A percentile compares a stretch with the other conserved stretches of the same genome.
Evolutionary conservation across 352 stramenopile species (phyloP).

Genomic region (Globisporangium viniferum): DNA sequence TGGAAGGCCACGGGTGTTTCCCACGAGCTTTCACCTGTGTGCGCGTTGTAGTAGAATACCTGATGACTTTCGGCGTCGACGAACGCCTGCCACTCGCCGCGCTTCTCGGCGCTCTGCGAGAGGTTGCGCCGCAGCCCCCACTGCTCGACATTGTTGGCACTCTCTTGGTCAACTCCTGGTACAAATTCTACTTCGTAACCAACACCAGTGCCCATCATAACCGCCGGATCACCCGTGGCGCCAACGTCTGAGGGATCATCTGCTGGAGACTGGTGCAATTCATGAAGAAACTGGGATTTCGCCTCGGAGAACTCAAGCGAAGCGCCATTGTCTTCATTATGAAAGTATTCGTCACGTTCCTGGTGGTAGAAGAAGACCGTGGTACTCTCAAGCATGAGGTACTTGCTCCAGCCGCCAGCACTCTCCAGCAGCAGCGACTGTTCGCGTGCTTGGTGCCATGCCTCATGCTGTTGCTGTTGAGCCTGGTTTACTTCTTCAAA

Average conservation of each 20-base stretch:
- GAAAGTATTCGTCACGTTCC: constrained; percentile 11
- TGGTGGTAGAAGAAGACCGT: constrained; percentile 21
- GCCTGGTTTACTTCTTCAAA: background rate
- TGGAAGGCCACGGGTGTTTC: constrained; percentile 22
- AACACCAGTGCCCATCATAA: background rate
- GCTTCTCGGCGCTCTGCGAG: constrained; percentile 24
- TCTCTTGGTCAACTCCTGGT: background rate
- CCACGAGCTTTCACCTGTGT: constrained; percentile 63
- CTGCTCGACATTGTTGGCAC: background rate
- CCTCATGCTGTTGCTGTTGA: background rate
- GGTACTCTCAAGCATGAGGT: constrained; percentile 4
- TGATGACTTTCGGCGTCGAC: constrained; percentile 52
- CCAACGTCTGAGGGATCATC: background rate
- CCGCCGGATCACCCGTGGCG: background rate
- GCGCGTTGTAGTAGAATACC: constrained; percentile 69
- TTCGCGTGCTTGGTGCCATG: background rate
- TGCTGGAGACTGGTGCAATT: background rate
- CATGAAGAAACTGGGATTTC: constrained; percentile 4
- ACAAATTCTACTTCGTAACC: background rate
- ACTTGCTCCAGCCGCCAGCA: constrained; percentile 20
- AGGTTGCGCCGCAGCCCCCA: constrained; percentile 23
- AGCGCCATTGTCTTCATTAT: background rate
- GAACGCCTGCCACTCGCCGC: constrained; percentile 51
- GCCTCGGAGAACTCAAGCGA: constrained; percentile 17
- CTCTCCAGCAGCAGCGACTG: constrained; percentile 20